Base-by-base conservation (phyloP, 2,329 filamentous ascomycete species). In the Helotiales sp. region DNA sequence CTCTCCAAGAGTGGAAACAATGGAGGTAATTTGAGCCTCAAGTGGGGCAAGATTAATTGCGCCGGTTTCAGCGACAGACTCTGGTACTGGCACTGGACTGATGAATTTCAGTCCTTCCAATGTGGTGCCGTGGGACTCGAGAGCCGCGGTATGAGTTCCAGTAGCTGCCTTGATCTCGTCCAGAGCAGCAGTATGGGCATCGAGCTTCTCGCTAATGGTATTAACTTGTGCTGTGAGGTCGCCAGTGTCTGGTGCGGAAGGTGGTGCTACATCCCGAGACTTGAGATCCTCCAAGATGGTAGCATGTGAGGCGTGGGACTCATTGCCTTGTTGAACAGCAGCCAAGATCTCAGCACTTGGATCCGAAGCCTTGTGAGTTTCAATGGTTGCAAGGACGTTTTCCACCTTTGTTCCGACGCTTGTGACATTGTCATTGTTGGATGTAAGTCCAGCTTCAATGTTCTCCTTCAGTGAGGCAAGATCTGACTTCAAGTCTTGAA, bases 271-370 rank as follows among this genome's bases (percentile, higher is more conserved):
- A 7, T 25, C 31, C 9, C 19, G 17, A 40, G 49, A 42, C 29
- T 55, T 63, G 31, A 64, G 55, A 2, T 27, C 33, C 33, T 59
- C 59, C 12, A 67, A 36, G 9, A 50, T 55, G 24, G 58, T 52
- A 19, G 65, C 52, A 60, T 70, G 66, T 9, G 63, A 53, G 9
- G 58, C 54, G 54, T 68, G 66, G 3, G 57, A 64, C 7, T 67
- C 65, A n/a, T 69, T 68, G 4, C 62, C 65, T 54, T 64, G 60
- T 25, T 67, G 57, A 17, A 70, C 58, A 47, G 63, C 67, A 13
- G 67, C 60, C 31, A 69, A 54, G 4, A 69, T 62, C n/a, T 69
- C 66, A 13, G 54, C 46, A 55, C 57, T 59, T 44, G 60, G 34
- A 38, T 66, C 60, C n/a, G 52, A 59, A 27, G 56, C 50, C 25